A percentile compares a stretch with the other conserved stretches of the same genome.
phyloP scores from a whole-genome alignment of 306 rosid species.

The Quercus parvula region DNA sequence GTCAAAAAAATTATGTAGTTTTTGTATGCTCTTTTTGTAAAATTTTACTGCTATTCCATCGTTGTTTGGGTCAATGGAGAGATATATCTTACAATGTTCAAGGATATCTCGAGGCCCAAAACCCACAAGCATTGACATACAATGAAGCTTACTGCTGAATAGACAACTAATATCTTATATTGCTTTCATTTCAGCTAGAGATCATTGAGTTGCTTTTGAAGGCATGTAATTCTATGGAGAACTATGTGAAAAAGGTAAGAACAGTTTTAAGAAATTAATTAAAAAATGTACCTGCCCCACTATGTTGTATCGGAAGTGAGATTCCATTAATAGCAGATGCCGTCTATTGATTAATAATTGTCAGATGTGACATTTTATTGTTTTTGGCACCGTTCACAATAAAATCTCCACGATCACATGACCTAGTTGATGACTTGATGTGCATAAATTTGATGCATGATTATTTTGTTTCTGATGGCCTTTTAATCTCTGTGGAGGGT shows the following conservation, averaged over 20 bases:
- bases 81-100: background rate
- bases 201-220: conserved; percentile 68
- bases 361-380: too few species aligned
- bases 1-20: background rate
- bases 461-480: background rate
- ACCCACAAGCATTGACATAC: background rate
- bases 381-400: too few species aligned
- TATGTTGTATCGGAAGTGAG: background rate
- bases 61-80: background rate
- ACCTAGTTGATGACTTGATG: too few species aligned
- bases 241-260: conserved; percentile 56
- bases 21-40: background rate
- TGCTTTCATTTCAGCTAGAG: conserved; percentile 49
- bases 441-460: background rate
- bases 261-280: background rate
- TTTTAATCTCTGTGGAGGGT: background rate
- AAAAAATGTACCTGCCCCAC: background rate
- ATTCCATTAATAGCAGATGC: background rate
- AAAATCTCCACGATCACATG: too few species aligned
- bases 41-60: background rate
- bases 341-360: background rate
- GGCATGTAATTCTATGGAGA: conserved; percentile 62
- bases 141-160: conserved; percentile 9
- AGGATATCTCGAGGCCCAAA: background rate
- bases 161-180: conserved; percentile 21